Conservation (phyloP, 2,329 filamentous ascomycete species). For the Arthroderma sp. region DNA sequence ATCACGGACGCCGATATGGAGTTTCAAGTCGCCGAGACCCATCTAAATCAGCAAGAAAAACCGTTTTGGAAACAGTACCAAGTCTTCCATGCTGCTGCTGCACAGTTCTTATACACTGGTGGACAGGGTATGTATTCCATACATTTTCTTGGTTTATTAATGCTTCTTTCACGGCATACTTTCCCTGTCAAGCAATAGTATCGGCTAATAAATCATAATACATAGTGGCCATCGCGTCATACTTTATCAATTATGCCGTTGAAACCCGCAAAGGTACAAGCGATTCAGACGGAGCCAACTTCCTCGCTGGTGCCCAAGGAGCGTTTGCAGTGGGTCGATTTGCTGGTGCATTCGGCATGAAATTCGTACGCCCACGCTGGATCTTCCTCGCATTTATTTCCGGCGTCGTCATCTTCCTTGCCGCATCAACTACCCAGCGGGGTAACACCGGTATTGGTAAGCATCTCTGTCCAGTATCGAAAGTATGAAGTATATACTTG, state of each 20-base stretch:
- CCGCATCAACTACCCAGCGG: slow-evolving; percentile 35
- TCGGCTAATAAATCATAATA: not conserved
- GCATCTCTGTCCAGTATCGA: not conserved
- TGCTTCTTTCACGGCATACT: slow-evolving; percentile 13
- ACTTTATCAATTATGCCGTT: slow-evolving; percentile 62
- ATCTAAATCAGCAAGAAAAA: slow-evolving; percentile 40
- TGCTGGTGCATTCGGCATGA: slow-evolving; percentile 52
- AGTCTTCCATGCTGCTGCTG: slow-evolving; percentile 61
- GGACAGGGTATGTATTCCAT: slow-evolving; percentile 43
- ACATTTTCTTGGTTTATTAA: slow-evolving; percentile 18
- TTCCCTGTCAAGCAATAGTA: not conserved
- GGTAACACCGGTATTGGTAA: slow-evolving; percentile 35
- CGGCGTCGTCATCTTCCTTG: slow-evolving; percentile 47
- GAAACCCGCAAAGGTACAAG: slow-evolving; percentile 44
- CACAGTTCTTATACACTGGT: slow-evolving; percentile 71
- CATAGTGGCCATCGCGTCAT: slow-evolving; percentile 37
- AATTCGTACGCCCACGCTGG: slow-evolving; percentile 51
- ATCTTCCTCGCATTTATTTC: slow-evolving; percentile 58
- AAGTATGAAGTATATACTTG: not conserved
- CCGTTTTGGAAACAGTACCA: slow-evolving; percentile 59
- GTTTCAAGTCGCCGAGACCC: slow-evolving; percentile 44
- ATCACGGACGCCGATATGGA: slow-evolving; percentile 59
- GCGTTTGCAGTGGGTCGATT: slow-evolving; percentile 62
- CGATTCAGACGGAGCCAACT: slow-evolving; percentile 48
- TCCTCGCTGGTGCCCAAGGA: slow-evolving; percentile 61